Evolutionary conservation across 306 rosid species (phyloP), one percentile per base, ranked within the genome.

Genomic region (Echinosophora koreensis): DNA sequence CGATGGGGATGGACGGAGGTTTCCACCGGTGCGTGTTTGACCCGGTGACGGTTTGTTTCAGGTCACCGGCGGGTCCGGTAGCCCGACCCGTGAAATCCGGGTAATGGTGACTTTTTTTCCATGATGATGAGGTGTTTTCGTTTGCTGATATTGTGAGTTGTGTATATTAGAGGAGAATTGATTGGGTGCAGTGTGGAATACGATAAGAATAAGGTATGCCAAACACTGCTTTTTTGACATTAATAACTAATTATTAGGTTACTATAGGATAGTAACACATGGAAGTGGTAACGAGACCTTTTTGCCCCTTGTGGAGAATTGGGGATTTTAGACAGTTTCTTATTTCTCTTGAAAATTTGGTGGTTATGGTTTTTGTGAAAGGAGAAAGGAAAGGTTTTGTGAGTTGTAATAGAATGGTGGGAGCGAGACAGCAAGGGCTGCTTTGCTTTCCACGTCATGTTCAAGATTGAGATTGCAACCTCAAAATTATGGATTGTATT

Each of bases 11-110:
- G 3, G 89, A 81, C 50, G 82, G 15, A 8, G 92, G 82, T 71
- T 90, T 93, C 68, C 96, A 93, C 49, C 66, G 81, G 83, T 93
- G 97, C 81, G 88, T 89, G 27, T 22, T 77, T 59, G 97, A 93
- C 32, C 76, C 86, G 1, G 89, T 93, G 27, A 87, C 86, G 12
- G 8, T 44, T 34, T 88, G 83, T 6, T 90, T 93, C 86, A 85
- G 88, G 72, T 86, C 97, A 0, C 73, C 83, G 15, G 91, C 89
- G 1, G 97, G 96, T 55, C 96, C 96, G n/a, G 83, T 93, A 30
- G 83, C 92, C 85, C 92, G 94, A 68, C 94, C 94, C 82, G 44
- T 32, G 0, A 83, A 50, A 13, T 67, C 90, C 69, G 89, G 80
- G 2, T 87, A 78, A 46, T 30, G 35, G 34, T 58, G 65, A 14